These are phyloP conservation scores for Penicillium salamii DNA, from an alignment of 495 filamentous ascomycete species.

Conservation along the genomic window DNA sequence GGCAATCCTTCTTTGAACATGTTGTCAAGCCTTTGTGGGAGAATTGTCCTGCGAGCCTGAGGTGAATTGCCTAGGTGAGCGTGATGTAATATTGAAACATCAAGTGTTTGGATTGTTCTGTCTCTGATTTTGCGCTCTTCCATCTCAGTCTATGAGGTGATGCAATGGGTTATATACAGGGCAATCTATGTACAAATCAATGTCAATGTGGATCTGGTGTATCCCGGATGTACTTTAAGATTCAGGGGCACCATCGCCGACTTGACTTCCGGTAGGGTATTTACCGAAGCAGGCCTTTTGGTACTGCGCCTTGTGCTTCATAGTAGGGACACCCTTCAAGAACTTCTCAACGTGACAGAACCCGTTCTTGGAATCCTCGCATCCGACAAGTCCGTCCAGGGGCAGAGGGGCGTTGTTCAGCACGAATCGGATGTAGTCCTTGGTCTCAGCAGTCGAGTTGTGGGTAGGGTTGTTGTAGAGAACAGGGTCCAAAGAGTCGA, in stretches of 20 bases:
- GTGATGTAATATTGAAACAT: too few species aligned
- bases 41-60: too few species aligned
- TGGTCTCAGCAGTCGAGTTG: constrained; percentile 3
- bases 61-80: too few species aligned
- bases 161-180: not conserved
- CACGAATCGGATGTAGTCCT: constrained; percentile 29
- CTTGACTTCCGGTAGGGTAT: constrained; percentile 22
- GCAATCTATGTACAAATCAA: not conserved
- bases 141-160: not conserved
- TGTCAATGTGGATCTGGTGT: not conserved
- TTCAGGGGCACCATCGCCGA: constrained; percentile 26
- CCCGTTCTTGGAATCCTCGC: constrained; percentile 26
- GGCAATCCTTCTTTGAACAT: too few species aligned
- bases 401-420: constrained; percentile 30
- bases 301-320: constrained; percentile 24
- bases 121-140: too few species aligned
- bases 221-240: constrained; percentile 1
- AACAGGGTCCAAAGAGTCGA: constrained; percentile 16
- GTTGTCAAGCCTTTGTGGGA: too few species aligned
- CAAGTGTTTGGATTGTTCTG: too few species aligned
- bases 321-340: constrained; percentile 15
- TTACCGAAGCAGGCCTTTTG: constrained; percentile 30
- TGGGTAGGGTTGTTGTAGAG: constrained; percentile 29
- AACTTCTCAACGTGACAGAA: constrained; percentile 28
- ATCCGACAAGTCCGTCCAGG: constrained; percentile 25